Evolutionary conservation across 129 eudicot species (phyloP), one percentile per base, ranked within the genome.

Genomic region (Cynara cardunculus): DNA sequence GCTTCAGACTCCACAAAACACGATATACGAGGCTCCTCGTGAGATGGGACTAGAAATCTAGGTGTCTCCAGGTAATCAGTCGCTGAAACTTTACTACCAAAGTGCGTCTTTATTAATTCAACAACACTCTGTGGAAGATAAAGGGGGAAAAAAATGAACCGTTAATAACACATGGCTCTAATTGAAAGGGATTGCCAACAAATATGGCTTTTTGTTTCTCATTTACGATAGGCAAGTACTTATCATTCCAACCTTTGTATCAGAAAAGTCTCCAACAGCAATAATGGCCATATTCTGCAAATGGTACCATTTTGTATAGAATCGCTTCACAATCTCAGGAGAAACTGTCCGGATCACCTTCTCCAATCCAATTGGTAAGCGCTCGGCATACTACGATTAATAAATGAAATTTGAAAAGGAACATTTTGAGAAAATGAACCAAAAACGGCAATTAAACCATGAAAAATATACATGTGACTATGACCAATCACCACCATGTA

Each of bases 1-100:
- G 98, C 91, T 90, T 94, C 98, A 77, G 98, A 90, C 85, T 94
- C 98, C 85, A 90, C 92, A 79, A 94, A 89, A 85, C 97, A 92
- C 28, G 97, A 92, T 82, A 81, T 85, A 11, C 96, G 98, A 37
- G 98, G 93, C 74, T 89, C 97, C 69, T 81, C 89, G 26, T 92
- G 97, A 65, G 93, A 86, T 70, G 97, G 98, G 84, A 94, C 93
- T 19, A 73, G 80, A 85, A 81, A 90, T 70, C 65, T 73, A 22
- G 97, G 98, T 72, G 88, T 85, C 65, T 66, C 72, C 77, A 89
- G 80, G 82, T 89, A 87, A 73, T 87, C 86, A 35, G 79, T 24
- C 13, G 85, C 83, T 59, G 96, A 84, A 30, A 53, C 65, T 84
- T 88, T 90, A 77, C 87, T 62, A 41, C 87, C 90, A 67, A 94